Evolutionary conservation across 176 grass and related monocot species (phyloP), one percentile per base, ranked within the genome.

Genomic region (Sorghum bicolor): DNA sequence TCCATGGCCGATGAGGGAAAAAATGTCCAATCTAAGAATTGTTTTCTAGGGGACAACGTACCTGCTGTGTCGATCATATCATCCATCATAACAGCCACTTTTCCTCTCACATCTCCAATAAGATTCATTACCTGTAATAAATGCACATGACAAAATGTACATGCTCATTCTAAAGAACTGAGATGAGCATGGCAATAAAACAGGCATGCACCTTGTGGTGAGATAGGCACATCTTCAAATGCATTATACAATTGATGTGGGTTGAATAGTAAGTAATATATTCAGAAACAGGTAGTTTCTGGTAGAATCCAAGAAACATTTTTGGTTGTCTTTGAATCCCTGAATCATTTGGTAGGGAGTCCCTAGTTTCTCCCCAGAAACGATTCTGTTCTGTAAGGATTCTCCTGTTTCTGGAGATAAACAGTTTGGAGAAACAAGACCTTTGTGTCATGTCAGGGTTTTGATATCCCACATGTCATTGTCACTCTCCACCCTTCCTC

Each of bases 11-110:
- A 20, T 14, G 40, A 78, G 39, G 14, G 3, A 14, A 7, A 6
- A 41, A 55, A 64, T 67, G 36, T 13, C 61, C 10, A 44, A 67
- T 20, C 61, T 67, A 81, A 25, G 16, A 83, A 79, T 72, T 61
- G 45, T 74, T 25, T 83, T 69, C n/a, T 67, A 69, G 45, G 48
- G 80, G 80, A 81, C 64, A 64, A 83, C 61, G 19, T 89, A 95
- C 96, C 96, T 85, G 96, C 93, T 80, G 96, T 98, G 86, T 98
- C 96, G 72, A 98, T 98, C 96, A 98, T 98, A 80, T 98, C 96
- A 78, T 98, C 96, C 83, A 97, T 69, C 96, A 98, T 98, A 83
- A 98, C 96, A 71, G 96, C 96, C 60, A 98, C 96, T 89, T 98
- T 98, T 90, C 96, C 96, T 78, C 74, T 93, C 87, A 98, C 96